Evolutionary conservation across 202 grass and related monocot species (phyloP), one percentile per base, ranked within the genome.

Genomic region (Hordeum pubiflorum): DNA sequence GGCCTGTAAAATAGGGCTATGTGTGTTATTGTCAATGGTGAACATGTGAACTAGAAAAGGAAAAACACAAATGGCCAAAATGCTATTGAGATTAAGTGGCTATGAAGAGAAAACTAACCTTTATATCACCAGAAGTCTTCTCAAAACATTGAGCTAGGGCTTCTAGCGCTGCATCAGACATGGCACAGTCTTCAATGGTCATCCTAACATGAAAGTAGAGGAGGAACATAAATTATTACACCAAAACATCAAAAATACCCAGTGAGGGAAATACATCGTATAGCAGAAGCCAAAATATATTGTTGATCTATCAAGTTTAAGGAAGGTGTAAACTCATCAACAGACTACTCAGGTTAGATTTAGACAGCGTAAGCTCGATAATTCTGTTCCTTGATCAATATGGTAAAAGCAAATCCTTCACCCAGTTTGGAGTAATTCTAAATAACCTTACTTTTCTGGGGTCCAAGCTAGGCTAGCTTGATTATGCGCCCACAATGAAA

Each of bases 81-180:
- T 59, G 32, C 18, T 46, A 77, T 54, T 63, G 12, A 59, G 13
- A 68, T 75, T 68, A 64, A 75, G 10, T 74, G 70, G 68, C 68
- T 52, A 46, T 80, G 36, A 74, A 89, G 36, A 78, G 69, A 75
- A 72, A 86, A 87, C 89, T 85, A 85, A 60, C 96, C 90, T 89
- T 93, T 82, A 98, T 95, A 76, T 93, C 96, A 83, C 77, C 89
- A 86, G 87, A 57, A 82, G 87, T 76, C 82, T 83, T 95, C 69
- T 80, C 79, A 32, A 93, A 77, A 77, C 55, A 75, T 75, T 76
- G 85, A 85, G 87, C 86, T 60, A 98, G 89, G 7, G 76, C 64
- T 85, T 91, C 85, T 72, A 95, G 74, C 68, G 86, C 88, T 79
- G 40, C 79, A 79, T 95, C 88, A 68, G 92, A 93, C 81, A 83